Evolutionary conservation across 2,329 filamentous ascomycete species (phyloP), one percentile per base, ranked within the genome.

Genomic region (Hymenotorrendiella dingleyae): DNA sequence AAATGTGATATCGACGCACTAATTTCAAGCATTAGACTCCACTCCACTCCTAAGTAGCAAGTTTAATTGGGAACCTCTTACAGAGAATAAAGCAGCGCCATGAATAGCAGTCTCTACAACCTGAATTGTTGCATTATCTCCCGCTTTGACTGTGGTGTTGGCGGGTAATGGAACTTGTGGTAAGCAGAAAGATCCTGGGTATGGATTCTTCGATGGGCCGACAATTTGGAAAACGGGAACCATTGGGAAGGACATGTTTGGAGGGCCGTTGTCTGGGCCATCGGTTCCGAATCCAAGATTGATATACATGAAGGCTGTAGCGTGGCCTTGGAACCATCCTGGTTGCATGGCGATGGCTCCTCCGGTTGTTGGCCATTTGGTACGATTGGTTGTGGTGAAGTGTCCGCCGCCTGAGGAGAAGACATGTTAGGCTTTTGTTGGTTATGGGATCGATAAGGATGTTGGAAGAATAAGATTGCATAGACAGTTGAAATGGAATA

Each of bases 1-100:
- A 56, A 97, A 94, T 35, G 84, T 91, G 57, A 97, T 94, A 61
- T 97, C 91, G 54, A 94, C 90, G 62, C 93, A 97, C 88, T 95
- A 38, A 9, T 21, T 17, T 36, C 28, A 22, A 33, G 23, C 6
- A 11, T 29, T 14, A 28, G 27, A 9, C 7, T 27, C 19, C 9
- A 35, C 11, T n/a, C n/a, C n/a, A n/a, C n/a, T n/a, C n/a, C n/a
- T n/a, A n/a, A n/a, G n/a, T n/a, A n/a, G n/a, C n/a, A n/a, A n/a
- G n/a, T n/a, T n/a, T n/a, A n/a, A 22, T 19, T 24, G 16, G 36
- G 11, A 17, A 29, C 32, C 34, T 56, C 61, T 47, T 50, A 65
- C 62, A 22, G 61, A 64, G 46, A 52, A 95, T 28, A 96, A 65
- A 4, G 86, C 74, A 2, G 87, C 90, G 3, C 90, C 90, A 59